Percentiles rank a stretch among this genome's conserved stretches.
Evolutionary conservation across 1,139 yeast species (phyloP).

Genomic region (Saccharomyces pastorianus): DNA sequence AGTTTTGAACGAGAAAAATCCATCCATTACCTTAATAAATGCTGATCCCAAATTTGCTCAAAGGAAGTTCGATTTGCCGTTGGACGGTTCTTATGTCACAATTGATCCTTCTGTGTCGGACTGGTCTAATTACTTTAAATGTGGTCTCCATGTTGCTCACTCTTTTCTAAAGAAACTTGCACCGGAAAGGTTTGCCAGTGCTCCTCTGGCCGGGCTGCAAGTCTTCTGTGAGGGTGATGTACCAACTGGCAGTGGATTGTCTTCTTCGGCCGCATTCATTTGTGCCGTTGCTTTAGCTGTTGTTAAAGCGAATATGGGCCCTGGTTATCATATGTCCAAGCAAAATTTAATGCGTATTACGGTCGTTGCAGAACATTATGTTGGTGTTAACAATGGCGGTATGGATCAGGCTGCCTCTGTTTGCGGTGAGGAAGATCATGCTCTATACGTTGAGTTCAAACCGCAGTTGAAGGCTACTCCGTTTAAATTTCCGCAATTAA

Average conservation of each 20-base stretch:
- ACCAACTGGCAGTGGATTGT: conserved; percentile 67
- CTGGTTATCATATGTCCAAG: conserved; percentile 36
- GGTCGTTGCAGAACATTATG: conserved; percentile 61
- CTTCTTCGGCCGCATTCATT: conserved; percentile 67
- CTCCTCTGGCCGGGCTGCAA: conserved; percentile 39
- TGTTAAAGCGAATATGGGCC: conserved; percentile 46
- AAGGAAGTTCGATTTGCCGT: conserved; percentile 38
- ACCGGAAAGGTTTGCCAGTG: conserved; percentile 24
- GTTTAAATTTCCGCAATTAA: conserved; percentile 45
- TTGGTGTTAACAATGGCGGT: conserved; percentile 72
- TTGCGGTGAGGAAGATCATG: conserved; percentile 55
- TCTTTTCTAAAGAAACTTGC: conserved; percentile 38
- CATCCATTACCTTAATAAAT: conserved; percentile 40
- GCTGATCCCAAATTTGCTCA: conserved; percentile 36
- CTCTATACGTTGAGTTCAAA: conserved; percentile 53
- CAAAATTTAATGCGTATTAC: conserved; percentile 52
- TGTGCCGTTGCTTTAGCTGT: conserved; percentile 58
- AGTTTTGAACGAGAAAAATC: conserved; percentile 25
- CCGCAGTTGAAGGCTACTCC: conserved; percentile 53
- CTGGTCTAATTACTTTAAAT: conserved; percentile 65
- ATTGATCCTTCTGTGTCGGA: conserved; percentile 45
- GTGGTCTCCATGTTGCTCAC: conserved; percentile 57
- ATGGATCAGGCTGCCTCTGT: conserved; percentile 73
- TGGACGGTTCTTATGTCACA: conserved; percentile 36
- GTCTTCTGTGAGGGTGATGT: conserved; percentile 57